A percentile compares a stretch with the other conserved stretches of the same genome.
These are phyloP conservation scores for Candida cerambycidarum DNA, from an alignment of 805 yeast genomes.

Conservation along the genomic window DNA sequence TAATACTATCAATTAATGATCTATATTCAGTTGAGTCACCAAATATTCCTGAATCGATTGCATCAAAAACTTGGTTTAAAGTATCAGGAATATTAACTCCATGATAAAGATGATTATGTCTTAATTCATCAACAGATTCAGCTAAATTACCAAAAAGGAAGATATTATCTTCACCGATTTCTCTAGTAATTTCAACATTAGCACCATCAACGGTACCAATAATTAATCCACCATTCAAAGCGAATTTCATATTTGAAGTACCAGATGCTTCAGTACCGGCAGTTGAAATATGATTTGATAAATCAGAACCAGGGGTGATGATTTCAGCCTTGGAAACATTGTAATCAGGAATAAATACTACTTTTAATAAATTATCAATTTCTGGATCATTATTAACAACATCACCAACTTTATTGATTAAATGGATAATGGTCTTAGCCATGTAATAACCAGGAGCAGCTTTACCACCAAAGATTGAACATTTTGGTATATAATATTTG, in stretches of 20 bases:
- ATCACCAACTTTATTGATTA: slow-evolving; percentile 76
- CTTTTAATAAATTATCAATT: slow-evolving; percentile 74
- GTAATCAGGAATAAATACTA: slow-evolving; percentile 87
- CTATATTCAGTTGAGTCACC: slow-evolving; percentile 69
- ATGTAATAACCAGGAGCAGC: slow-evolving; percentile 98
- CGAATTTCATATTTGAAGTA: slow-evolving; percentile 94
- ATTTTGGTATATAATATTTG: slow-evolving; percentile 68
- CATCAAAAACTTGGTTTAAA: slow-evolving; percentile 60
- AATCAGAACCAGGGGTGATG: slow-evolving; percentile 85
- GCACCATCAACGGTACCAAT: slow-evolving; percentile 98
- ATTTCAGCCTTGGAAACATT: slow-evolving; percentile 93
- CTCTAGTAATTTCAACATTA: slow-evolving; percentile 90
- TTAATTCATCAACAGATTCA: slow-evolving; percentile 83
- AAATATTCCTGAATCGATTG: slow-evolving; percentile 68
- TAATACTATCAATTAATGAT: slow-evolving; percentile 67
- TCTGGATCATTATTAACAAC: slow-evolving; percentile 79
- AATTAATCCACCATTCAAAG: slow-evolving; percentile 88
- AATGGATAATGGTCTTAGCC: slow-evolving; percentile 87
- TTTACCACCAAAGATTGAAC: slow-evolving; percentile 87
- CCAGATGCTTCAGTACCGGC: slow-evolving; percentile 98
- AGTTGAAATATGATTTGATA: slow-evolving; percentile 91
- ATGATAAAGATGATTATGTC: slow-evolving; percentile 69
- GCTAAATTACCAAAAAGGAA: slow-evolving; percentile 89
- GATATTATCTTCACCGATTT: slow-evolving; percentile 89
- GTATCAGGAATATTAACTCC: slow-evolving; percentile 60